Evolutionary conservation across 73 alveolate genomes (phyloP).

Genomic region (Paramecium pentaurelia): DNA sequence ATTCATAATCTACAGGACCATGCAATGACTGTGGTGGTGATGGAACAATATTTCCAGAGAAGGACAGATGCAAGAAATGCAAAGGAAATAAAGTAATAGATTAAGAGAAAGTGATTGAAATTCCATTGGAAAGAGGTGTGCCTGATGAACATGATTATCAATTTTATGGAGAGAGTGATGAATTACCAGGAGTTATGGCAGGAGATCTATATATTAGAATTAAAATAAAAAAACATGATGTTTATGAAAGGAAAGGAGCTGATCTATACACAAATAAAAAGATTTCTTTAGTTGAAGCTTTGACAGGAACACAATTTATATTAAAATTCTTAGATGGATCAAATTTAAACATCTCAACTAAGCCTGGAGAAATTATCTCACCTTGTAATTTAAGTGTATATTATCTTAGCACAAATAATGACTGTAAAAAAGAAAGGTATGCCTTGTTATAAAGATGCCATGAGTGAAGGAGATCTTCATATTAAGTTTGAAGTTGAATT

Average conservation of each 20-base stretch:
- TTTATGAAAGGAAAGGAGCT: conserved; percentile 93
- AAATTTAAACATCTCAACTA: conserved; percentile 76
- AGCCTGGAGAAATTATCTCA: conserved; percentile 91
- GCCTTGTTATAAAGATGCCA: conserved; percentile 76
- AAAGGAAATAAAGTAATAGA: conserved; percentile 81
- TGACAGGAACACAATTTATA: conserved; percentile 88
- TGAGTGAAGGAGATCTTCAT: conserved; percentile 57
- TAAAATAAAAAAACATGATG: conserved; percentile 78
- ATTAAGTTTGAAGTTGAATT: conserved; percentile 42
- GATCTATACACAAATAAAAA: conserved; percentile 86
- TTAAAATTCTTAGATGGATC: conserved; percentile 93
- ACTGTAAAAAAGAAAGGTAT: conserved; percentile 91
- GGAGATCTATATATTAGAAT: conserved; percentile 95
- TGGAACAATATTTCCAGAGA: conserved; percentile 82
- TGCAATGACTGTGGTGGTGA: conserved; percentile 94
- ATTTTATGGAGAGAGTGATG: conserved; percentile 98
- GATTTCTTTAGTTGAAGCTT: conserved; percentile 91
- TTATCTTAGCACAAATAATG: conserved; percentile 58
- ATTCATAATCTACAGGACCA: conserved; percentile 89
- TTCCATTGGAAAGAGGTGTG: conserved; percentile 92
- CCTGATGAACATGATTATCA: conserved; percentile 94
- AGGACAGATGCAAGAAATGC: conserved; percentile 85
- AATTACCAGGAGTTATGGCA: conserved; percentile 93
- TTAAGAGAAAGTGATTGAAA: conserved; percentile 84
- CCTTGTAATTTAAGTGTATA: conserved; percentile 66